Evolutionary conservation across 768 basidiomycete genomes (phyloP).

Genomic region (Rhodotorula babjevae): DNA sequence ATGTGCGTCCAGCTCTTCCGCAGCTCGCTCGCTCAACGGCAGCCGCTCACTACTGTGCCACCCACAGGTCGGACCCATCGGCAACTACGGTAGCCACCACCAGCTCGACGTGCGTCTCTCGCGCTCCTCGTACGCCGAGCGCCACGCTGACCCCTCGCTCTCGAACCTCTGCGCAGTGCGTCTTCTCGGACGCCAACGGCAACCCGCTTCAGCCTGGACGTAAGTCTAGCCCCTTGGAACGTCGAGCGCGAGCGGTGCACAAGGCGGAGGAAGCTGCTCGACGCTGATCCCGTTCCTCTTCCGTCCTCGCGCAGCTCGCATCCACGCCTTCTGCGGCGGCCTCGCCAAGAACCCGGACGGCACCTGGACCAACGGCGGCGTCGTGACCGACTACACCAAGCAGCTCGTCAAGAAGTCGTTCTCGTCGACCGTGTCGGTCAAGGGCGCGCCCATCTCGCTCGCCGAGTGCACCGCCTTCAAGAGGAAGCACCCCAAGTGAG

Average conservation of each 20-base stretch:
- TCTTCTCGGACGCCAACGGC: slow-evolving; percentile 6
- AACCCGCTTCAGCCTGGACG: slow-evolving; percentile 5
- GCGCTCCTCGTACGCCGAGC: fast-evolving
- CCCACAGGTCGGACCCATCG: neutral
- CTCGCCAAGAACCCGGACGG: slow-evolving; percentile 21
- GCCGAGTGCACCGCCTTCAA: slow-evolving; percentile 5
- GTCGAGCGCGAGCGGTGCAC: neutral
- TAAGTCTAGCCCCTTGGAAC: neutral
- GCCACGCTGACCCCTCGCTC: neutral
- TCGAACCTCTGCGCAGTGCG: slow-evolving; percentile 1
- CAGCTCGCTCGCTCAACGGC: no score
- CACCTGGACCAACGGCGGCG: slow-evolving; percentile 11
- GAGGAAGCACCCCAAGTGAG: neutral
- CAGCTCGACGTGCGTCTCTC: neutral
- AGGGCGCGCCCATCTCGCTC: neutral
- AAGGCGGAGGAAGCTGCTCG: no score
- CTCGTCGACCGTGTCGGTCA: neutral
- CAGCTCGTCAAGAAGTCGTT: slow-evolving; percentile 4
- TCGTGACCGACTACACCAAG: slow-evolving; percentile 18
- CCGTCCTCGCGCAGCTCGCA: neutral
- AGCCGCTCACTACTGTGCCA: no score
- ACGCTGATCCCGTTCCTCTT: no score
- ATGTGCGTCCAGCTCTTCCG: neutral
- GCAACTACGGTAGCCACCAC: slow-evolving; percentile 7
- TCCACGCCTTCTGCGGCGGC: slow-evolving; percentile 32